phyloP scores from a whole-genome alignment of 805 yeast species.

The Zygoascus bituminiphila region DNA sequence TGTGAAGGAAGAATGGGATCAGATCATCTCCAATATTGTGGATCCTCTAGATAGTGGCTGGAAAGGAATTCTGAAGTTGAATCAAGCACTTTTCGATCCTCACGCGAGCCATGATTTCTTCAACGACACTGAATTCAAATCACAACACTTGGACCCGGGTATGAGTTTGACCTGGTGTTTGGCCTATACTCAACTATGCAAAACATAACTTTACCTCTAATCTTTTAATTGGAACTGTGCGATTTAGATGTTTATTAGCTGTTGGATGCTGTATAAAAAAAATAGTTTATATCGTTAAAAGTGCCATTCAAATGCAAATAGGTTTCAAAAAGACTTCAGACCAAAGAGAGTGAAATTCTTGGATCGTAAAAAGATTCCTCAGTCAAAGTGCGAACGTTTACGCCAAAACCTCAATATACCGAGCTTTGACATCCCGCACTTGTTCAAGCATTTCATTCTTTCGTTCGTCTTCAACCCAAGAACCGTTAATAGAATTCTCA shows the following conservation, averaged over 20 bases:
- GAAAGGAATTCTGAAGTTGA: constrained; percentile 64
- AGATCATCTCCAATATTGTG: constrained; percentile 36
- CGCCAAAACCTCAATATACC: not conserved
- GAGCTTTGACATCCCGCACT: constrained; percentile 27
- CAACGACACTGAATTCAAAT: constrained; percentile 42
- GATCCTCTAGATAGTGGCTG: constrained; percentile 42
- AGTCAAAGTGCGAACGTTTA: not conserved
- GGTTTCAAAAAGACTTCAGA: not conserved
- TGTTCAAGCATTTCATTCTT: constrained; percentile 35
- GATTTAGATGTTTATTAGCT: not conserved
- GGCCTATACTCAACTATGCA: constrained; percentile 46
- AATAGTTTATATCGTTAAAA: not conserved
- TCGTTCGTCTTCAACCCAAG: constrained; percentile 59
- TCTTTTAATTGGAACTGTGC: too few relatives aligned
- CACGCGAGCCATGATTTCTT: constrained; percentile 52
- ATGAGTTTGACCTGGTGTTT: constrained; percentile 83
- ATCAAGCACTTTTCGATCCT: constrained; percentile 70
- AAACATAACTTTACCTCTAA: too few relatives aligned
- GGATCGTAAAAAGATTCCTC: too few relatives aligned
- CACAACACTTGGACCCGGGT: constrained; percentile 63
- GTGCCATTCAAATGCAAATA: too few relatives aligned
- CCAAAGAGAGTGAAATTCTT: too few relatives aligned
- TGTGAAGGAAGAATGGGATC: constrained; percentile 52
- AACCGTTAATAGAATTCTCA: constrained; percentile 57
- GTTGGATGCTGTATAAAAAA: not conserved